Evolutionary conservation across 148 eudicot genomes (phyloP), one percentile per base, ranked within the genome.

Genomic region (Persicaria maculosa): DNA sequence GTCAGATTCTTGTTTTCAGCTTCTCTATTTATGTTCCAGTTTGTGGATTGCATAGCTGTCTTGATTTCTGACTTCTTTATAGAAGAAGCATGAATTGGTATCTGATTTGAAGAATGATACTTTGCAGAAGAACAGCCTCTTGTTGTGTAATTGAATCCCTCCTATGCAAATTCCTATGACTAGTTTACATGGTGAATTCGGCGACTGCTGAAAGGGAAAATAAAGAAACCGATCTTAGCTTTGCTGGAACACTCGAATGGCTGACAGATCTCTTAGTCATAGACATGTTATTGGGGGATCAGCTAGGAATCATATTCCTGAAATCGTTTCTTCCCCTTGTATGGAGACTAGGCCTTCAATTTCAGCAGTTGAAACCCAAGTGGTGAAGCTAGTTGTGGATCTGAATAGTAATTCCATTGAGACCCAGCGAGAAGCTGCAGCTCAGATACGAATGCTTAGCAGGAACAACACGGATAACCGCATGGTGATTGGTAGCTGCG

Each of bases 391-490:
- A 64, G 85, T 94, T 12, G 91, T 85, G 76, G 88, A 88, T 47
- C 84, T 94, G 47, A 82, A 83, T 50, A 81, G 79, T 64, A 69
- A 77, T 52, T 86, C 89, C 52, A 43, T 84, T 44, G 96, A 90
- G 15, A 88, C 73, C 22, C 83, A 86, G 79, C 86, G 86, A 77
- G 74, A 74, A 46, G 96, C 97, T 57, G 81, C 97, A 2, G 77
- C 54, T 31, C 89, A 86, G 62, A 79, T 94, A 53, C 86, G 98
- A 74, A 74, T 83, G 19, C 89, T 94, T 54, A 93, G 97, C 3
- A 92, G 82, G 84, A 88, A 86, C 47, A 86, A 83, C 76, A 83
- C 83, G 83, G 97, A 90, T 57, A 94, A 94, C 65, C 84, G 89
- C 48, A 87, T 90, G 17, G 79, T 90, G 16, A 87, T 94, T 36